A percentile compares a stretch with the other conserved stretches of the same genome.
Conservation (phyloP, 805 yeast species). For the Kluyveromyces wickerhamii region DNA sequence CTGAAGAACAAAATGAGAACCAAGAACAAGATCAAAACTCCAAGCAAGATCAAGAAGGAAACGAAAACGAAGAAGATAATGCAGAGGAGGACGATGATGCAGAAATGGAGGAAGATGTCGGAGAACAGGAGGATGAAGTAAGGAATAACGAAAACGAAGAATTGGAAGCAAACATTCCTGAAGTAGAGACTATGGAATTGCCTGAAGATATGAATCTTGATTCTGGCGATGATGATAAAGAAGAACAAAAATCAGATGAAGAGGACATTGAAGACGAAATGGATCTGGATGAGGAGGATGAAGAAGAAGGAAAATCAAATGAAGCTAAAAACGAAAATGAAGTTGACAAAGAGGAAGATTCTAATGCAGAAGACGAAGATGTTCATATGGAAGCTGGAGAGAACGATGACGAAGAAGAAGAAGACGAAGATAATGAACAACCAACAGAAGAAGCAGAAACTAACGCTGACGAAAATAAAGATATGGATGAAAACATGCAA, state of each 20-base stretch:
- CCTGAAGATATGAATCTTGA: conserved; percentile 92
- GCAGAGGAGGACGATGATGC: conserved; percentile 47
- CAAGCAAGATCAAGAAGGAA: conserved; percentile 31
- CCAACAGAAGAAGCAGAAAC: conserved; percentile 21
- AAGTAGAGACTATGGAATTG: conserved; percentile 76
- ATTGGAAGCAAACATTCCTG: conserved; percentile 68
- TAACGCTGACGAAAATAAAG: conserved; percentile 26
- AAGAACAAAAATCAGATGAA: conserved; percentile 36
- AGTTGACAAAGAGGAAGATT: conserved; percentile 44
- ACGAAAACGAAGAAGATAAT: conserved; percentile 37
- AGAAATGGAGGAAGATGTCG: conserved; percentile 64
- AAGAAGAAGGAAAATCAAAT: conserved; percentile 50
- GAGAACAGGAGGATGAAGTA: conserved; percentile 75
- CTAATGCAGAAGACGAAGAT: conserved; percentile 34
- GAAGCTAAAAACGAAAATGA: conserved; percentile 76
- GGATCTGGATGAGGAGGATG: conserved; percentile 23
- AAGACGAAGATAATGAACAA: conserved; percentile 27
- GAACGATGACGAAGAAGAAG: conserved; percentile 26
- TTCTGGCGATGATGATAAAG: conserved; percentile 57
- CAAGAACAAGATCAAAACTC: conserved; percentile 28
- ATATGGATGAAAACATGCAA: conserved; percentile 28
- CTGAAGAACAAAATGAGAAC: conserved; percentile 32
- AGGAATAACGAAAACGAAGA: conserved; percentile 61
- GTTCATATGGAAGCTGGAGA: conserved; percentile 24
- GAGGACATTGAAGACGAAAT: conserved; percentile 25